These are phyloP conservation scores for Reutealis trisperma DNA, from an alignment of 345 rosid genomes.

Conservation along the genomic window DNA sequence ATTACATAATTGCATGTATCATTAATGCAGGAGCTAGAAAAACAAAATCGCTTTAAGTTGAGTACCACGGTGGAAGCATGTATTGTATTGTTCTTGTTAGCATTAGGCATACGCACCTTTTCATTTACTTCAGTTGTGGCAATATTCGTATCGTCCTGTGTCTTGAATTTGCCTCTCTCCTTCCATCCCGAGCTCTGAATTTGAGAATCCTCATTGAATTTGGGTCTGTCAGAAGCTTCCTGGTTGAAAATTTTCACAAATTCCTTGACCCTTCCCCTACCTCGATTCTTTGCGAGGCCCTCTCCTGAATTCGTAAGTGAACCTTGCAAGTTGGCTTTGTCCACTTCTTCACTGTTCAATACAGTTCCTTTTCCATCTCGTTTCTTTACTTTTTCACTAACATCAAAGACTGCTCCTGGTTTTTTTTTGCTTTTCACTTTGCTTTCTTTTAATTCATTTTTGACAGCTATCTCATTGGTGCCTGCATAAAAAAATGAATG, in stretches of 20 bases:
- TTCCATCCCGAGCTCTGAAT: conserved; percentile 45
- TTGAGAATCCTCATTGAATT: conserved; percentile 28
- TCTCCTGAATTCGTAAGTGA: conserved; percentile 32
- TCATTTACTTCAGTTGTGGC: conserved; percentile 24
- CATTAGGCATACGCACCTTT: conserved; percentile 25
- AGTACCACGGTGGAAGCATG: conserved; percentile 37
- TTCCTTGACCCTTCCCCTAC: conserved; percentile 70
- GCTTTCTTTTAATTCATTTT: conserved; percentile 38
- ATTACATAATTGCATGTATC: conserved; percentile 1
- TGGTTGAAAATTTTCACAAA: conserved; percentile 73
- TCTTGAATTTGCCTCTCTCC: conserved; percentile 28
- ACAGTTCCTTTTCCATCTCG: conserved; percentile 29
- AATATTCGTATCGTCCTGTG: conserved; percentile 29
- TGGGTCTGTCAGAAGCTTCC: conserved; percentile 46
- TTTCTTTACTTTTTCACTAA: conserved; percentile 40
- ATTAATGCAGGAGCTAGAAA: background rate
- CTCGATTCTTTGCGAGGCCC: conserved; percentile 38
- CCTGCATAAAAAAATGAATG: conserved; percentile 40
- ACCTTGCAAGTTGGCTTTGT: conserved; percentile 35
- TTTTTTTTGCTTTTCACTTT: conserved; percentile 34
- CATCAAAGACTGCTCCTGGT: conserved; percentile 30
- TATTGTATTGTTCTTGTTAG: conserved; percentile 20
- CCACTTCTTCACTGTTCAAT: conserved; percentile 27
- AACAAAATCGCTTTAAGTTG: background rate
- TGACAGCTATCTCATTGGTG: conserved; percentile 23